Conservation (phyloP, 2,329 filamentous ascomycete species). For the Exophiala aquamarina region DNA sequence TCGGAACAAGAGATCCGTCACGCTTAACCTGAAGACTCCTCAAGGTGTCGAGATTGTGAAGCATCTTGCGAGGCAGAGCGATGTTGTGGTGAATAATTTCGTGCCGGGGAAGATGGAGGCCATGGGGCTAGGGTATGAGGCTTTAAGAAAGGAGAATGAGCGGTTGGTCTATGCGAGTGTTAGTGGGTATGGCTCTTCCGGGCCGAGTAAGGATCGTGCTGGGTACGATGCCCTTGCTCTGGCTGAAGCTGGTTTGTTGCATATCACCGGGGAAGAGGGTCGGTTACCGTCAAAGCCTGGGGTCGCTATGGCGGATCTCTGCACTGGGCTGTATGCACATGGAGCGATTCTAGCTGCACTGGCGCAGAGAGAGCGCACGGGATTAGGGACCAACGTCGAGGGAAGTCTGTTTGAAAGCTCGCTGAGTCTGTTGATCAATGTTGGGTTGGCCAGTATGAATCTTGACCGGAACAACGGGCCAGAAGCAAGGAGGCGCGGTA, state of each 20-base stretch:
- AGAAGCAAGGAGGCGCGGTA: slow-evolving; percentile 20
- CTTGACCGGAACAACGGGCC: slow-evolving; percentile 20
- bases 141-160: slow-evolving; percentile 43
- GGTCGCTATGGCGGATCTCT: slow-evolving; percentile 25
- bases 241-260: slow-evolving; percentile 25
- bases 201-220: slow-evolving; percentile 35
- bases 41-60: slow-evolving; percentile 14
- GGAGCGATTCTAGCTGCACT: slow-evolving; percentile 27
- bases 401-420: slow-evolving; percentile 30
- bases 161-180: slow-evolving; percentile 52
- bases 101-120: slow-evolving; percentile 45
- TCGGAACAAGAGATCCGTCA: slow-evolving; percentile 20
- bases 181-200: slow-evolving; percentile 52
- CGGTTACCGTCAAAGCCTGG: slow-evolving; percentile 24
- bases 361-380: slow-evolving; percentile 20
- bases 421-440: slow-evolving; percentile 26
- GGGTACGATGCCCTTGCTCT: slow-evolving; percentile 27
- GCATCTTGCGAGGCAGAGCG: slow-evolving; percentile 11
- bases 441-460: slow-evolving; percentile 26
- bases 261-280: slow-evolving; percentile 23
- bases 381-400: slow-evolving; percentile 22
- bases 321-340: slow-evolving; percentile 25
- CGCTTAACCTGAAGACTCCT: slow-evolving; percentile 17
- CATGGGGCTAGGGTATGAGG: slow-evolving; percentile 42
- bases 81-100: slow-evolving; percentile 25